Conservation (phyloP, 495 filamentous ascomycete species). For the Tuber indicum region DNA sequence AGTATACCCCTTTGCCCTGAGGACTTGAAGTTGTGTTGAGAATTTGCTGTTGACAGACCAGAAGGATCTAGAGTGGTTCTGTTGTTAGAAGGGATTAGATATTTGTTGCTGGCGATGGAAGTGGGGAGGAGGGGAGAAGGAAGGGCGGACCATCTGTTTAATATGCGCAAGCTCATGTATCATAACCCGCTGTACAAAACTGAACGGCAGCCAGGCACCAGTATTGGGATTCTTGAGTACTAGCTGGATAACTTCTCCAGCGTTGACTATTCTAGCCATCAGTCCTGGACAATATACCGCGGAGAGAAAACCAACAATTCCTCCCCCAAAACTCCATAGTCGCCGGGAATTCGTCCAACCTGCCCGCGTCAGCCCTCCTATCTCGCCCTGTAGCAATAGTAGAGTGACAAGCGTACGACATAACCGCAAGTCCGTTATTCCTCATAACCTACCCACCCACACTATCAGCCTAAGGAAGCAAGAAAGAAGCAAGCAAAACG, state of each 20-base stretch:
- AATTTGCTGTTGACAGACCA: slow-evolving; percentile 66
- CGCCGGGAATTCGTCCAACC: slow-evolving; percentile 65
- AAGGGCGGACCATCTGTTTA: slow-evolving; percentile 59
- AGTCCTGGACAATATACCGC: background rate
- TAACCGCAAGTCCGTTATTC: slow-evolving; percentile 58
- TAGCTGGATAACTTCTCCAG: slow-evolving; percentile 73
- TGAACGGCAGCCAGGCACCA: slow-evolving; percentile 65
- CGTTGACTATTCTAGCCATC: slow-evolving; percentile 52
- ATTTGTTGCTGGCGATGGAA: background rate
- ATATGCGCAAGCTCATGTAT: slow-evolving; percentile 59
- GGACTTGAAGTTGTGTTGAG: slow-evolving; percentile 55
- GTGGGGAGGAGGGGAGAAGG: background rate
- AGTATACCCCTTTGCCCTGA: slow-evolving; percentile 61
- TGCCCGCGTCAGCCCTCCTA: slow-evolving; percentile 9
- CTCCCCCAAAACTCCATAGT: slow-evolving; percentile 59
- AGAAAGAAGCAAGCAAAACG: background rate
- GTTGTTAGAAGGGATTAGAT: background rate
- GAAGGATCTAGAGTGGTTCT: slow-evolving; percentile 64
- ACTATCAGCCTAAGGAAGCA: slow-evolving; percentile 6
- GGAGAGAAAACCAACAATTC: slow-evolving; percentile 26
- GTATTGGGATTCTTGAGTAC: slow-evolving; percentile 59
- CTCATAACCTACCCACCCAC: slow-evolving; percentile 54
- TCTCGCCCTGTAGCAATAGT: background rate
- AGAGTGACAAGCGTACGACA: slow-evolving; percentile 45
- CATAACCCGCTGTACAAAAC: slow-evolving; percentile 75